A percentile compares a stretch with the other conserved stretches of the same genome.
These are phyloP conservation scores for Chalciporus piperatus DNA, from an alignment of 768 basidiomycete species.

Conservation along the genomic window DNA sequence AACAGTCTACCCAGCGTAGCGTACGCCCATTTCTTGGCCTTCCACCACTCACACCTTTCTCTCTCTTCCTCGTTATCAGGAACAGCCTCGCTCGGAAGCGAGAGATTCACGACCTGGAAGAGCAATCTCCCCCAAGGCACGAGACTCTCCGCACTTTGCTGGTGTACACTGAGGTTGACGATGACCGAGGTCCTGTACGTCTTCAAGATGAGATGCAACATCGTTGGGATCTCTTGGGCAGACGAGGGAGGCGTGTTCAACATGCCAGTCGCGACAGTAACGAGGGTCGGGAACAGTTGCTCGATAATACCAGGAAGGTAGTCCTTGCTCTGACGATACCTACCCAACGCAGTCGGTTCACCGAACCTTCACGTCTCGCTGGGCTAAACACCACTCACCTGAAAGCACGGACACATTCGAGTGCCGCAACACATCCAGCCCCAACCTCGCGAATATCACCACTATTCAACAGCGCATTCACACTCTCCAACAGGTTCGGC, in stretches of 20 bases:
- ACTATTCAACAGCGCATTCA: constrained; percentile 62
- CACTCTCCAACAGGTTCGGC: constrained; percentile 64
- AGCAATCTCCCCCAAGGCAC: constrained; percentile 87
- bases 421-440: constrained; percentile 73
- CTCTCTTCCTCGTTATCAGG: constrained; percentile 73
- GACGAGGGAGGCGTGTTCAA: constrained; percentile 56
- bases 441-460: constrained; percentile 69
- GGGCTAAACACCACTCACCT: constrained; percentile 15
- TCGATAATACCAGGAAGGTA: constrained; percentile 56
- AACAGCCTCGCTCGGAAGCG: constrained; percentile 60
- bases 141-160: constrained; percentile 70
- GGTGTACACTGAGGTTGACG: constrained; percentile 68
- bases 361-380: too few relatives aligned
- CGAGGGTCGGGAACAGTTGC: constrained; percentile 71
- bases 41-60: constrained; percentile 86
- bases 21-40: constrained; percentile 92
- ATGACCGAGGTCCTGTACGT: constrained; percentile 81
- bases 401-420: constrained; percentile 72
- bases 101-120: constrained; percentile 74
- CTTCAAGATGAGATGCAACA: constrained; percentile 86
- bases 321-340: constrained; percentile 67
- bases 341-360: constrained; percentile 43
- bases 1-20: constrained; percentile 76
- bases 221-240: constrained; percentile 71
- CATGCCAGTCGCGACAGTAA: constrained; percentile 69